These are phyloP conservation scores for Volvox carteri DNA, from an alignment of 163 green algal species.

Conservation along the genomic window DNA sequence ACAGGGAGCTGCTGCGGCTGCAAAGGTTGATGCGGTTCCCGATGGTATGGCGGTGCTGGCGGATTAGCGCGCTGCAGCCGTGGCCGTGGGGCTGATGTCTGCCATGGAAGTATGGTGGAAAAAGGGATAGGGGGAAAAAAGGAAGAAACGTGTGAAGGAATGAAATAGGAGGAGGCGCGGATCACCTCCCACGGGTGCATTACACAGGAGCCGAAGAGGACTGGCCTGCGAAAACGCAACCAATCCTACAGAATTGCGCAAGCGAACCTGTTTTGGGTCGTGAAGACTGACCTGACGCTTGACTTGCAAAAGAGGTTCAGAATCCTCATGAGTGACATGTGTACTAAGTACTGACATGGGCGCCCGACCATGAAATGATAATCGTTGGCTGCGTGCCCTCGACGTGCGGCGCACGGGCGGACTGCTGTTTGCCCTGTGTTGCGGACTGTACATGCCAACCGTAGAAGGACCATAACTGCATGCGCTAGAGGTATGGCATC, in stretches of 20 bases:
- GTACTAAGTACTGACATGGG: too few relatives aligned
- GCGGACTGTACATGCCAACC: neutral
- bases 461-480: neutral
- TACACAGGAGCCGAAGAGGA: too few relatives aligned
- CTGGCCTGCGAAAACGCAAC: too few relatives aligned
- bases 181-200: too few relatives aligned
- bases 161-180: too few relatives aligned
- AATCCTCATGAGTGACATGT: neutral
- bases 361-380: neutral
- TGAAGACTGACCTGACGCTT: neutral
- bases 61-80: neutral
- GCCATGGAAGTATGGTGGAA: neutral
- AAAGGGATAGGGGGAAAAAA: too few relatives aligned
- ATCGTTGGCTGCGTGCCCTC: neutral
- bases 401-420: neutral
- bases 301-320: neutral
- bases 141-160: too few relatives aligned
- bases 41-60: neutral
- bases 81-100: neutral
- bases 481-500: neutral
- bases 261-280: too few relatives aligned
- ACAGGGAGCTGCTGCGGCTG: neutral
- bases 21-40: neutral
- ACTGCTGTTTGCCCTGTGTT: neutral
- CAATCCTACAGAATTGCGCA: too few relatives aligned